Percentiles rank a stretch among this genome's conserved stretches.
Evolutionary conservation across 805 yeast genomes (phyloP).

Genomic region (Hanseniaspora vineae): DNA sequence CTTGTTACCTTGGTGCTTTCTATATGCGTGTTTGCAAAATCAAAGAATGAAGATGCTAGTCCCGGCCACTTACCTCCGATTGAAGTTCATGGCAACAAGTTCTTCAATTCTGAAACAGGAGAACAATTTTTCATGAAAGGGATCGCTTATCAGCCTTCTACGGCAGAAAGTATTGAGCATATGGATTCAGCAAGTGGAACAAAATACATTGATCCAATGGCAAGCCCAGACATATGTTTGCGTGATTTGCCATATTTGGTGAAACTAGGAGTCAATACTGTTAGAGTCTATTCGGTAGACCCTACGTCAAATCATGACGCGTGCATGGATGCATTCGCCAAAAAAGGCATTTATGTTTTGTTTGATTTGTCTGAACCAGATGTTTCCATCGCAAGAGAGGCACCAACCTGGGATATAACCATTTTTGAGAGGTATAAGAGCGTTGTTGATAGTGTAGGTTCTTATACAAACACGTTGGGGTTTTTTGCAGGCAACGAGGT

Average conservation of each 20-base stretch:
- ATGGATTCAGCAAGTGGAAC: no score
- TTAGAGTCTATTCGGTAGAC: conserved; percentile 81
- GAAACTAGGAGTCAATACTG: conserved; percentile 57
- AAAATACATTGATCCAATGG: conserved; percentile 59
- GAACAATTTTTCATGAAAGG: conserved; percentile 82
- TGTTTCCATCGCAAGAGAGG: conserved; percentile 58
- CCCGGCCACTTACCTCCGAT: conserved; percentile 24
- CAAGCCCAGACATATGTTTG: conserved; percentile 53
- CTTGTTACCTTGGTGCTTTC: not conserved
- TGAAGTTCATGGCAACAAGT: conserved; percentile 59
- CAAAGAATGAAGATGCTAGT: not conserved
- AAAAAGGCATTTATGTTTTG: conserved; percentile 84
- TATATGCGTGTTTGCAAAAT: not conserved
- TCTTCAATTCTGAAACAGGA: conserved; percentile 59
- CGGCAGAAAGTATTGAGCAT: conserved; percentile 7
- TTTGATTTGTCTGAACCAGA: conserved; percentile 86
- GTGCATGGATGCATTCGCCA: conserved; percentile 62
- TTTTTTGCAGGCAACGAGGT: conserved; percentile 98
- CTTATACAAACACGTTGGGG: conserved; percentile 75
- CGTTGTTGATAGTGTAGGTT: conserved; percentile 69
- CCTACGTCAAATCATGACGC: conserved; percentile 56
- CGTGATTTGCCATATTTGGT: conserved; percentile 73
- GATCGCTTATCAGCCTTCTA: conserved; percentile 63
- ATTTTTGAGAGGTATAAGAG: conserved; percentile 65
- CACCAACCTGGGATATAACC: conserved; percentile 66